Conservation (phyloP, 306 rosid species). For the Biancaea sappan region DNA sequence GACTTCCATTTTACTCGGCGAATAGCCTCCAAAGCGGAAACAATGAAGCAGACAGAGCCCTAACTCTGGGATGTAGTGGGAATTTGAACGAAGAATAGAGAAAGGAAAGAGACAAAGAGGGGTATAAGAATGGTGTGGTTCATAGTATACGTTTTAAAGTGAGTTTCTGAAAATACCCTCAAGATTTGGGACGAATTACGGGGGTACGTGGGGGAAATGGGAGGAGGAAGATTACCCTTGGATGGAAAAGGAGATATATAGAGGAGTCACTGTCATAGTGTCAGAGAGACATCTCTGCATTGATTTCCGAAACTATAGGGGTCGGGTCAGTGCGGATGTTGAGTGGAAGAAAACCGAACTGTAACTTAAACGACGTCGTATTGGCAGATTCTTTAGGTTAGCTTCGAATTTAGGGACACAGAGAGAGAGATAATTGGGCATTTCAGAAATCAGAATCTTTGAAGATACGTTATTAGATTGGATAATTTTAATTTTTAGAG, state of each 20-base stretch:
- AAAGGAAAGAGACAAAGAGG: background rate
- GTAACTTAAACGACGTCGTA: background rate
- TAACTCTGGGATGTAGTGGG: background rate
- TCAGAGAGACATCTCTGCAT: too few species aligned
- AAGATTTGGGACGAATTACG: background rate
- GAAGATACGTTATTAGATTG: background rate
- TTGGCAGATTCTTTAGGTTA: background rate
- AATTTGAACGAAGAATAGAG: background rate
- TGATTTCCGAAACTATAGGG: background rate
- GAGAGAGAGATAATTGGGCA: too few species aligned
- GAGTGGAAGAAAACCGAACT: background rate
- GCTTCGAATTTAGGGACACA: too few species aligned
- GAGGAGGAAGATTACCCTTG: background rate
- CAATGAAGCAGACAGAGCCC: background rate
- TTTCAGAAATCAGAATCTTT: background rate
- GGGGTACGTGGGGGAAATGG: background rate
- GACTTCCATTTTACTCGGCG: background rate
- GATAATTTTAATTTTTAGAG: too few species aligned
- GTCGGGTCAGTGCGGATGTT: background rate
- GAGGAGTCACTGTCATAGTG: background rate
- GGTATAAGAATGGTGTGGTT: too few species aligned
- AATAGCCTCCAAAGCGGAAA: too few species aligned
- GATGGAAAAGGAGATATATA: background rate
- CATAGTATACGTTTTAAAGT: slow-evolving; percentile 10
- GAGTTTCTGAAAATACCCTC: slow-evolving; percentile 13